phyloP scores from a whole-genome alignment of 352 stramenopile species.

The Pythium vanterpoolii region DNA sequence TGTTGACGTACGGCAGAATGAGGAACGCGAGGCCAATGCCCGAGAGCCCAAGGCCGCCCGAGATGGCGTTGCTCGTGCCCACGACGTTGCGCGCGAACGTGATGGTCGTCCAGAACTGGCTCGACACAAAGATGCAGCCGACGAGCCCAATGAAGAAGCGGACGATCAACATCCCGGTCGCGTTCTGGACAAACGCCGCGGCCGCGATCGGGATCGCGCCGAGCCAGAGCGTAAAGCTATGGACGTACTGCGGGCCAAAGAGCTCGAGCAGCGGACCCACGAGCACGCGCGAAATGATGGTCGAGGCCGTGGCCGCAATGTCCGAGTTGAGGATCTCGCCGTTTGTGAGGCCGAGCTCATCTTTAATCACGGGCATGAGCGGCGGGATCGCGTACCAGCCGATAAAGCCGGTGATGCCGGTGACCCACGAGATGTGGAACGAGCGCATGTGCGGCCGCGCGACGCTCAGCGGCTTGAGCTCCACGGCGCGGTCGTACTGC shows the following conservation, averaged over 20 bases:
- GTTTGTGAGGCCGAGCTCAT: slow-evolving; percentile 79
- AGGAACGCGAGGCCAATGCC: slow-evolving; percentile 90
- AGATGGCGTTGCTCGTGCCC: slow-evolving; percentile 91
- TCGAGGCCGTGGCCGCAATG: slow-evolving; percentile 89
- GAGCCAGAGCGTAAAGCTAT: slow-evolving; percentile 78
- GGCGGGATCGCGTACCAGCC: slow-evolving; percentile 95
- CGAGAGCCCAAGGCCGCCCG: slow-evolving; percentile 90
- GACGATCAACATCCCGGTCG: slow-evolving; percentile 72
- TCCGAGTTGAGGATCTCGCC: slow-evolving; percentile 90
- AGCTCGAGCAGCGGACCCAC: slow-evolving; percentile 92
- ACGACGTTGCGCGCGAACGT: slow-evolving; percentile 95
- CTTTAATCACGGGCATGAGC: slow-evolving; percentile 90
- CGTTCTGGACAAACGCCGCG: slow-evolving; percentile 85
- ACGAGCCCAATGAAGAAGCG: slow-evolving; percentile 95
- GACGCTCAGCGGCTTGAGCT: slow-evolving; percentile 80
- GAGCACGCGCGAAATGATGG: slow-evolving; percentile 91
- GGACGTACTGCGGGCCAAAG: slow-evolving; percentile 85
- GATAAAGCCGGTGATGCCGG: slow-evolving; percentile 92
- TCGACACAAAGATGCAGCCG: slow-evolving; percentile 93
- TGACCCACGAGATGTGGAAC: slow-evolving; percentile 92
- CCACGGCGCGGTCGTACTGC: slow-evolving; percentile 67
- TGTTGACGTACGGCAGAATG: slow-evolving; percentile 87
- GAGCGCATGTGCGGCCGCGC: slow-evolving; percentile 92
- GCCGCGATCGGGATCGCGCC: slow-evolving; percentile 84
- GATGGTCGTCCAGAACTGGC: slow-evolving; percentile 93